These are phyloP conservation scores for Perkinsus marinus DNA, from an alignment of 169 alveolate genomes.

Conservation along the genomic window DNA sequence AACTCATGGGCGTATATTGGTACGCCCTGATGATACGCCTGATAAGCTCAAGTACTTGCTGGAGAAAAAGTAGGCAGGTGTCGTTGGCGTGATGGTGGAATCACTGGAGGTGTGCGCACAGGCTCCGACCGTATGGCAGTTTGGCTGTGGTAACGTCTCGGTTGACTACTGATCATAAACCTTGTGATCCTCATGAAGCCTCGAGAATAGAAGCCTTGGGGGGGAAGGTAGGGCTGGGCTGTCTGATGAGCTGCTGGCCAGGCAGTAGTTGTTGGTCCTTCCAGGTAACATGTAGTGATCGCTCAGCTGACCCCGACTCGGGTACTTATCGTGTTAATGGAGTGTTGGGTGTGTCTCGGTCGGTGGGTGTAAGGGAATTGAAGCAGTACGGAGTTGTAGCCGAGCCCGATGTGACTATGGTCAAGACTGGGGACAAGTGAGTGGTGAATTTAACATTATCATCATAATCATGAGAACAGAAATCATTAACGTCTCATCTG, in stretches of 20 bases:
- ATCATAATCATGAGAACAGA: not conserved
- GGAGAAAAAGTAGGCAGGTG: not conserved
- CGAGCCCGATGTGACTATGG: not conserved
- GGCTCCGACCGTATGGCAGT: not conserved
- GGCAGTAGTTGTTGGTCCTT: too few relatives aligned
- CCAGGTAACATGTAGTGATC: not conserved
- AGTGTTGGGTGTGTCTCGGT: not conserved
- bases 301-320: not conserved
- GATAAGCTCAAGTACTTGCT: not conserved
- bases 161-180: not conserved
- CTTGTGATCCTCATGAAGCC: not conserved
- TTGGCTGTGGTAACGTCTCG: not conserved
- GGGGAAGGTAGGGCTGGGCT: not conserved
- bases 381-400: not conserved
- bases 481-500: too few relatives aligned
- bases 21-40: not conserved
- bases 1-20: not conserved
- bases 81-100: too few relatives aligned
- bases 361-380: not conserved
- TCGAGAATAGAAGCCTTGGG: not conserved
- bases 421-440: not conserved
- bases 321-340: not conserved
- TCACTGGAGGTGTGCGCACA: too few relatives aligned
- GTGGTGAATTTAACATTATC: not conserved
- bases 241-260: too few relatives aligned